Conservation (phyloP, 2,329 filamentous ascomycete species). For the Penicillium sp. region DNA sequence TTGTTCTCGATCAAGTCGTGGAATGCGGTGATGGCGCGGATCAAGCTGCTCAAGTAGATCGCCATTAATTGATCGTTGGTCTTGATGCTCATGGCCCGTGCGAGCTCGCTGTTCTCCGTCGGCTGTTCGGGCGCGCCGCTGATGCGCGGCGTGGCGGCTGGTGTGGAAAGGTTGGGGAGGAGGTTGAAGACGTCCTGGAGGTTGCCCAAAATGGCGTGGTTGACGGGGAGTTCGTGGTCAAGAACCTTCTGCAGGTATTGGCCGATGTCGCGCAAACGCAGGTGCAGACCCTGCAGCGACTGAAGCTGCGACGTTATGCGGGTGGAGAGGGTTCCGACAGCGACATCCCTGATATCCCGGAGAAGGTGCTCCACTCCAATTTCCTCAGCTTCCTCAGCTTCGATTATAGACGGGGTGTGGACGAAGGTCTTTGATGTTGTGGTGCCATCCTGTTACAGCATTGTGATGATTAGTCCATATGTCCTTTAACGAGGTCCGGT, state of each 20-base stretch:
- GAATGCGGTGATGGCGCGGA: conserved; percentile 95
- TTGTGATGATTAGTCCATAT: too few species aligned
- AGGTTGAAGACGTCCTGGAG: conserved; percentile 99
- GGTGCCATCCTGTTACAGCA: conserved; percentile 67
- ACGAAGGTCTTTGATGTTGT: conserved; percentile 96
- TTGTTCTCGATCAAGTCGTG: conserved; percentile 99
- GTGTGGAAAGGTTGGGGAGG: conserved; percentile 85
- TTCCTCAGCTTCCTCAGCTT: conserved; percentile 97
- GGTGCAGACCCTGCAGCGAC: conserved; percentile 88
- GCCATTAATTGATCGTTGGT: conserved; percentile 98
- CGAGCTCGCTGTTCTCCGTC: conserved; percentile 69
- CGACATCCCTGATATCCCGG: conserved; percentile 94
- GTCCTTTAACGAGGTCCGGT: too few species aligned
- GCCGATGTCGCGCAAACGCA: conserved; percentile 89
- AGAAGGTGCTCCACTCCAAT: conserved; percentile 97
- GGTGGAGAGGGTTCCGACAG: conserved; percentile 90
- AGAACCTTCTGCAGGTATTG: conserved; percentile 93
- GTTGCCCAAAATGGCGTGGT: conserved; percentile 93
- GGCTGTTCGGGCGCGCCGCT: conserved; percentile 55
- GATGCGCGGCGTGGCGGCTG: conserved; percentile 52
- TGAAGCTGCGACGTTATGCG: conserved; percentile 96
- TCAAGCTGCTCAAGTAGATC: conserved; percentile 93
- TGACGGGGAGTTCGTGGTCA: conserved; percentile 83
- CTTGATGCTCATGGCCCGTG: conserved; percentile 96
- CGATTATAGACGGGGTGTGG: conserved; percentile 94